Evolutionary conservation across 2,329 filamentous ascomycete species (phyloP).

Genomic region (Ascochyta fabae): DNA sequence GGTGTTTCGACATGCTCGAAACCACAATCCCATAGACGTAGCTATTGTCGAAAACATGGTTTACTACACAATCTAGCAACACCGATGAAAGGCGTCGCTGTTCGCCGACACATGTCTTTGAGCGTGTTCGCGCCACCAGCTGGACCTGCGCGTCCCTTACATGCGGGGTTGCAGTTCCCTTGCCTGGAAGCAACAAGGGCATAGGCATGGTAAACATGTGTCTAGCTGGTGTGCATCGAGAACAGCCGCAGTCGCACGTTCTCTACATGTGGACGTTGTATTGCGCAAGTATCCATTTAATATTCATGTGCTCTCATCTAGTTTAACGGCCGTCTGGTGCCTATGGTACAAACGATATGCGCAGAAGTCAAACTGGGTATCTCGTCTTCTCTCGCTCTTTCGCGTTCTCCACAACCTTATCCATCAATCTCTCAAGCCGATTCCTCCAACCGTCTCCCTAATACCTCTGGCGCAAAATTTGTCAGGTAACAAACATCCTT

Average conservation of each 20-base stretch:
- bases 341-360: not conserved
- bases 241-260: not conserved
- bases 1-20: not conserved
- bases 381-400: not conserved
- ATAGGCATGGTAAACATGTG: constrained; percentile 6
- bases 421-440: not conserved
- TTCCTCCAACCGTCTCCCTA: constrained; percentile 11
- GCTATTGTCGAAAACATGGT: not conserved
- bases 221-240: not conserved
- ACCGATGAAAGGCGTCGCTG: not conserved
- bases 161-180: not conserved
- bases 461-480: constrained; percentile 30
- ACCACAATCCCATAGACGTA: not conserved
- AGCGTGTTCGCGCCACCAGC: not conserved
- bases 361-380: constrained; percentile 3
- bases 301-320: too few relatives aligned
- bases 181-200: not conserved
- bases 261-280: not conserved
- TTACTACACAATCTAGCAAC: not conserved
- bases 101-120: constrained; percentile 7
- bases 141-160: not conserved
- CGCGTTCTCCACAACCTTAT: not conserved
- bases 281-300: not conserved
- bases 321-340: not conserved
- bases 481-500: constrained; percentile 25